Evolutionary conservation across 2,329 filamentous ascomycete genomes (phyloP), one percentile per base, ranked within the genome.

Genomic region (Ceratocystis colombiana): DNA sequence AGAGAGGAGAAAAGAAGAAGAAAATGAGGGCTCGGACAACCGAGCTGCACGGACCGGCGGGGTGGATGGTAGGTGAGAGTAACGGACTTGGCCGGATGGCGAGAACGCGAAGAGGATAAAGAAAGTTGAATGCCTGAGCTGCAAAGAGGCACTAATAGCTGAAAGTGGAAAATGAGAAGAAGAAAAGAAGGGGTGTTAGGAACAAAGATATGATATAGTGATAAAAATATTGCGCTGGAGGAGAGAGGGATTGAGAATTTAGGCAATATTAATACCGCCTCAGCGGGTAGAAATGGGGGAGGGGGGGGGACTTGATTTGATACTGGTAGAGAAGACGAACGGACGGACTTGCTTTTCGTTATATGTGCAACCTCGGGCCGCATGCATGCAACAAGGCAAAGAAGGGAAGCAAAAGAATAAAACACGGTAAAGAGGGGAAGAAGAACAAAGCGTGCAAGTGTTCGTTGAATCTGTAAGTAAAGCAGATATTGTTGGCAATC

Each of bases 1-100:
- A 25, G 57, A 61, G 28, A 48, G 28, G 48, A 61, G 41, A 46
- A 59, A 41, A 61, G n/a, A 20, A 57, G 15, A 20, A 65, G 17
- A 63, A 63, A 63, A 22, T 17, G 17, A 63, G n/a, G 28, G 53
- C 53, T 59, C 28, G 28, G 53, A 59, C 53, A 59, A 33, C 53
- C 53, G 53, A 59, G 53, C 53, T 59, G 53, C 53, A 59, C 53
- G 53, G 53, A 59, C 53, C 53, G 53, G 53, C 28, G 53, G 28
- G 53, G 53, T 30, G 25, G 53, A 59, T 30, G 53, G 28, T 59
- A 59, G 53, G 28, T 33, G 53, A 59, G 28, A 33, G 53, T 30
- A 33, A 59, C 53, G 53, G 53, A 59, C 53, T 59, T 59, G 53
- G 53, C 53, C 53, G 53, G 53, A 59, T 59, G 53, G 53, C 25